Base-by-base conservation (phyloP, 2,329 filamentous ascomycete genomes). In the Seiridium unicorne region DNA sequence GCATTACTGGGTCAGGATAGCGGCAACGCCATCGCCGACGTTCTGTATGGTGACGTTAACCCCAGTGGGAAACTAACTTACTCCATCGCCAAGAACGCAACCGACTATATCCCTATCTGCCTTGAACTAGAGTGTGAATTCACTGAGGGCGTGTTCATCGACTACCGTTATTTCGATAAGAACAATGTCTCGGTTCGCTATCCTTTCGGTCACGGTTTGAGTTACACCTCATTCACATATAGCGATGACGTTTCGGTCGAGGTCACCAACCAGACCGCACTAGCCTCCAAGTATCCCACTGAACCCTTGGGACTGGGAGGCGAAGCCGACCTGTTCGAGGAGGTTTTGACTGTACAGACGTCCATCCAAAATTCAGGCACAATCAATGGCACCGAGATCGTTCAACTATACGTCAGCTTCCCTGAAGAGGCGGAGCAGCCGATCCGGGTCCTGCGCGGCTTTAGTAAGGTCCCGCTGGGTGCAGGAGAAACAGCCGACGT, bases 11-110 rank as follows among this genome's bases (percentile, higher is more conserved):
- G 87, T 5, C 81, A 89, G 66, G 82, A 89, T 66, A 82, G 81
- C 26, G 86, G 86, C 10, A 84, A 86, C 61, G 77, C 83, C 2
- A 81, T 89, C 54, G 81, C 80, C 3, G 85, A 88, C 65, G 76
- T 89, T n/a, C 79, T 89, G 10, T 88, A 83, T 65, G 86, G 86
- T 49, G 78, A 78, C 51, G 79, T 83, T 61, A 87, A 87, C 70
- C 86, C 86, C 1, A 79, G 79, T 46, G 84, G 81, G 63, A 84
- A 84, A 68, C 73, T 84, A 1, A 79, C 82, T 3, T 87, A 88
- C 72, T 88, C 85, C 5, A 78, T 86, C 62, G 84, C 82, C 31
- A 74, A 76, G 60, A 76, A 77, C 9, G 77, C 72, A 1, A 72
- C 72, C 3, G 79, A 84, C 63, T 88, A 86, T 61, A 79, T 79